Conservation (phyloP, 129 eudicot genomes). For the Deinandra increscens region DNA sequence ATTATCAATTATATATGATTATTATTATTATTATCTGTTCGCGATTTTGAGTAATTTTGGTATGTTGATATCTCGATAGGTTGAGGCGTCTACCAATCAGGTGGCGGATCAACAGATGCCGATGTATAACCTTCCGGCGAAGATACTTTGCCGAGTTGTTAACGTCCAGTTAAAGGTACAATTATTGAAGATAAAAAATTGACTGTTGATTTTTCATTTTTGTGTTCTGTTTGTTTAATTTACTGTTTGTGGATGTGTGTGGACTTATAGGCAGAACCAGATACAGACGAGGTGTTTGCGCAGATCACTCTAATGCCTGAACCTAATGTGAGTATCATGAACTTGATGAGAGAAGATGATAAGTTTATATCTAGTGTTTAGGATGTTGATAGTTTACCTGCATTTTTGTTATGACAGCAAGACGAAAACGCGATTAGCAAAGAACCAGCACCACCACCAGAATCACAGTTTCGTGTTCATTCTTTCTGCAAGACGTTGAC, state of each 20-base stretch:
- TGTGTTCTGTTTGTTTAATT: background rate
- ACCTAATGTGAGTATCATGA: conserved; percentile 2
- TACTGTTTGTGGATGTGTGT: background rate
- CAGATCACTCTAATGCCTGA: conserved; percentile 10
- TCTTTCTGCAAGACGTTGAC: conserved; percentile 14
- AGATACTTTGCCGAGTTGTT: conserved; percentile 87
- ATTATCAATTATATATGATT: too few species aligned
- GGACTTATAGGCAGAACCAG: conserved; percentile 12
- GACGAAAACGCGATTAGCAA: conserved; percentile 1
- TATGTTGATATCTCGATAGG: conserved; percentile 41
- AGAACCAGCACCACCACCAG: background rate
- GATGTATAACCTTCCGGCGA: conserved; percentile 73
- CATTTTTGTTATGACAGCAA: background rate
- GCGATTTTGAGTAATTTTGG: background rate
- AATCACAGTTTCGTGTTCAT: conserved; percentile 3
- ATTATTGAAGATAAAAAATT: background rate
- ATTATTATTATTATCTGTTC: background rate
- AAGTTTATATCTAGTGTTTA: background rate
- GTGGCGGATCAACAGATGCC: conserved; percentile 98
- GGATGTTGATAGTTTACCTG: background rate
- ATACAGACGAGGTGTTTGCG: conserved; percentile 20
- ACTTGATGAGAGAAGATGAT: background rate
- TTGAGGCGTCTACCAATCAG: conserved; percentile 97
- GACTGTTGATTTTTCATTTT: conserved; percentile 2
- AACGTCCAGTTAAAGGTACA: conserved; percentile 70